Percentiles rank a stretch among this genome's conserved stretches.
phyloP scores from a whole-genome alignment of 2,329 filamentous ascomycete species.

The Bipolaris sorokiniana region DNA sequence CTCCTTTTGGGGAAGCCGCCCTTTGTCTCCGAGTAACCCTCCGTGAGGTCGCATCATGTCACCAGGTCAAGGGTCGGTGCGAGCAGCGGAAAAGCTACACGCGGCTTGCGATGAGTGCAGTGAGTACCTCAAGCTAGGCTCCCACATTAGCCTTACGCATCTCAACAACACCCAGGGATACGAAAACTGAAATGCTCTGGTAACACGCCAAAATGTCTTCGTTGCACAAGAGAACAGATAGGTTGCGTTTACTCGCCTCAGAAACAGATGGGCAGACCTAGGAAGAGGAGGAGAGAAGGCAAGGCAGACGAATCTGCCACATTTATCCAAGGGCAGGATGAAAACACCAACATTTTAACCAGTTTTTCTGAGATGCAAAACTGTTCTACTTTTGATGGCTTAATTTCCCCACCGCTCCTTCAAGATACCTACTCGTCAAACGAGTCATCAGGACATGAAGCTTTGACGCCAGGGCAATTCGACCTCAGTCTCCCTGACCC shows the following conservation, averaged over 20 bases:
- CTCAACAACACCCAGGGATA: slow-evolving; percentile 41
- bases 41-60: not conserved
- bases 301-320: slow-evolving; percentile 12
- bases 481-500: slow-evolving; percentile 12
- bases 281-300: slow-evolving; percentile 52
- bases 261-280: slow-evolving; percentile 59
- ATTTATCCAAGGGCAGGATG: slow-evolving; percentile 6
- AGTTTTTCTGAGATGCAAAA: slow-evolving; percentile 6
- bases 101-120: slow-evolving; percentile 47
- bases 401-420: slow-evolving; percentile 21
- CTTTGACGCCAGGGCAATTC: slow-evolving; percentile 11
- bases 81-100: slow-evolving; percentile 37
- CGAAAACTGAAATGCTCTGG: slow-evolving; percentile 59
- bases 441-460: slow-evolving; percentile 6
- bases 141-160: not conserved
- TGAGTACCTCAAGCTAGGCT: slow-evolving; percentile 27
- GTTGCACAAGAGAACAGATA: slow-evolving; percentile 52
- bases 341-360: slow-evolving; percentile 5
- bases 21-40: not conserved
- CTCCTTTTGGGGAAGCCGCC: not conserved
- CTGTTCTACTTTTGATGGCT: slow-evolving; percentile 18
- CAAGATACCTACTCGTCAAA: slow-evolving; percentile 8
- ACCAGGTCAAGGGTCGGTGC: slow-evolving; percentile 23
- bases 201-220: slow-evolving; percentile 49
- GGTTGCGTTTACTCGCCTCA: slow-evolving; percentile 55